Evolutionary conservation across 495 filamentous ascomycete species (phyloP), one percentile per base, ranked within the genome.

Genomic region (Hypoxylon lienhwacheense): DNA sequence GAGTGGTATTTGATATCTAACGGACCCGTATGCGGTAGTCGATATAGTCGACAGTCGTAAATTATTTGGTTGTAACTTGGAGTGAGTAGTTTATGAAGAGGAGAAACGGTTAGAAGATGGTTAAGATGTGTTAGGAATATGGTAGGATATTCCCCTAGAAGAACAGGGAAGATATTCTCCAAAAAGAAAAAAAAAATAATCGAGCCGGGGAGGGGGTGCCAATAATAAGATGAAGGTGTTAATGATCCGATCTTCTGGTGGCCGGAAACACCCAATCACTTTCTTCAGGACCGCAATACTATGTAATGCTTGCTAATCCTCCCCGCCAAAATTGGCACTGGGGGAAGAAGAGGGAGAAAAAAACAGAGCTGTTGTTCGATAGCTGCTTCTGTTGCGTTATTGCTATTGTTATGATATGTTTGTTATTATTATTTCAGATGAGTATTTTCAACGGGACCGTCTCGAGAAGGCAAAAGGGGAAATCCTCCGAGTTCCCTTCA

Each of bases 141-240:
- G 35, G 34, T 47, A 22, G 47, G 46, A 43, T 53, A 32, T 40
- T 36, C 15, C 43, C 14, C 43, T 47, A 55, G 42, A 20, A 28
- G 51, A 24, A 28, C 47, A 51, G 39, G 51, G 32, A 32, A 39
- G 24, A 24, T 39, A 39, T 48, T 48, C 47, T 42, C 37, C 42
- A 48, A 59, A n/a, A n/a, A n/a, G n/a, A n/a, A n/a, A n/a, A n/a
- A n/a, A n/a, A n/a, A n/a, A n/a, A n/a, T n/a, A n/a, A 36, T 45
- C 36, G 47, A 49, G 37, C 37, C 41, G 16, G 41, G 25, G 19
- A 24, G 16, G 40, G 24, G 40, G 28, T 45, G 4, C 47, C 47
- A 56, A 56, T 61, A 61, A 56, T n/a, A 41, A 61, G 47, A 22
- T 34, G 44, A 51, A n/a, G n/a, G n/a, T n/a, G 43, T 53, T 56